Base-by-base conservation (phyloP, 108 stramenopile genomes). In the Fistulifera pelliculosa region DNA sequence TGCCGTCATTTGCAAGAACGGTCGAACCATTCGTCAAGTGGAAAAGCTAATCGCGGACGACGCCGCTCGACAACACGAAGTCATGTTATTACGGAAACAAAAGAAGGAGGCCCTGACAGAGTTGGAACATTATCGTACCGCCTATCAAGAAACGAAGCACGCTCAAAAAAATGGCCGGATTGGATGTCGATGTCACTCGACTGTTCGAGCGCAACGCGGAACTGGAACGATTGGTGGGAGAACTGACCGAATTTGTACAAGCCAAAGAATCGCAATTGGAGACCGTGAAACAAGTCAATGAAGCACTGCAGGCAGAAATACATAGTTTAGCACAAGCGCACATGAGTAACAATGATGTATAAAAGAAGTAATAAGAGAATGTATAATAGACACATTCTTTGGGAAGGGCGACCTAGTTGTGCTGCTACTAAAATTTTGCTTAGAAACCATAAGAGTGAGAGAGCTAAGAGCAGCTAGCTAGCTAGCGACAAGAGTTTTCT, bases 251-350 rank as follows among this genome's bases (percentile, higher is more conserved):
- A 39, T 82, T 85, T 63, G 67, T 86, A 1, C 56, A 70, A 42
- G 89, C 89, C 23, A 82, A 90, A 61, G 79, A 85, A 38, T 78
- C 80, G 81, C 89, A 90, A 55, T 58, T 90, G 25, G 70, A 74
- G 41, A 87, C 89, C 14, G 58, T 90, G 66, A 82, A 72, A 54
- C 68, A 76, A 52, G 77, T 90, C 14, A 90, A 87, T 58, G 66
- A 73, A 38, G 77, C 81, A 1, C 60, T 87, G 5, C 53, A 68
- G 27, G 49, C 65, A 52, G 83, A 90, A 47, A 61, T 78, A 31
- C 64, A 64, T 23, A 31, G 45, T 15, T 53, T 77, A 27, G 68
- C 77, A 2, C 28, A 73, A 47, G 61, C 64, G 41, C 73, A 56
- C 23, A 56, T 78, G 45, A 52, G 53, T 40, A 57, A 61, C 18